Evolutionary conservation across 768 basidiomycete species (phyloP).

Genomic region (Leccinum rimulosum): DNA sequence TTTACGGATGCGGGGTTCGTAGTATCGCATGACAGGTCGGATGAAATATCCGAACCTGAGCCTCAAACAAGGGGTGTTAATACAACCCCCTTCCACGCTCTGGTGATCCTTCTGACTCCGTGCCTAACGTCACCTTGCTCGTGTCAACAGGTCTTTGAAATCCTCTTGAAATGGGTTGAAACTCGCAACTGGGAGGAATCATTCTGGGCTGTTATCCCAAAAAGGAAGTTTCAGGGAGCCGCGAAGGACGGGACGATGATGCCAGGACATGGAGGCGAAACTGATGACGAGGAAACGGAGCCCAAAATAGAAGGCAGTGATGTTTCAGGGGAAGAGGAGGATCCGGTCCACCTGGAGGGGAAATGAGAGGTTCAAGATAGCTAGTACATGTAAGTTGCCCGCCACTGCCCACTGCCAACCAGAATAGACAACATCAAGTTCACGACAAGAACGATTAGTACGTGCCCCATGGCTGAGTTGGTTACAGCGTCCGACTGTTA

Average conservation of each 20-base stretch:
- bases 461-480: constrained; percentile 53
- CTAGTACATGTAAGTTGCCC: too few relatives aligned
- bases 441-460: neutral
- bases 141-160: constrained; percentile 68
- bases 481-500: constrained; percentile 52
- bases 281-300: neutral
- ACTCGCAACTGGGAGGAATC: constrained; percentile 83
- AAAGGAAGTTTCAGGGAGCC: constrained; percentile 71
- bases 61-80: neutral
- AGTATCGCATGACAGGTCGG: constrained; percentile 3
- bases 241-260: neutral
- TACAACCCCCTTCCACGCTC: neutral
- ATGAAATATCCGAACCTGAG: neutral
- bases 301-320: neutral
- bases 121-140: neutral
- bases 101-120: constrained; percentile 3
- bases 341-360: neutral
- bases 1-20: neutral
- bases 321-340: neutral
- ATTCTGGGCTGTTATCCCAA: constrained; percentile 86
- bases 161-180: constrained; percentile 87
- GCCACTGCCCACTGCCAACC: neutral
- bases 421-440: neutral
- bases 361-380: neutral
- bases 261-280: neutral